phyloP scores from a whole-genome alignment of 192 early-diverging fungal genomes.

The Rhizoclosmatium sp. region DNA sequence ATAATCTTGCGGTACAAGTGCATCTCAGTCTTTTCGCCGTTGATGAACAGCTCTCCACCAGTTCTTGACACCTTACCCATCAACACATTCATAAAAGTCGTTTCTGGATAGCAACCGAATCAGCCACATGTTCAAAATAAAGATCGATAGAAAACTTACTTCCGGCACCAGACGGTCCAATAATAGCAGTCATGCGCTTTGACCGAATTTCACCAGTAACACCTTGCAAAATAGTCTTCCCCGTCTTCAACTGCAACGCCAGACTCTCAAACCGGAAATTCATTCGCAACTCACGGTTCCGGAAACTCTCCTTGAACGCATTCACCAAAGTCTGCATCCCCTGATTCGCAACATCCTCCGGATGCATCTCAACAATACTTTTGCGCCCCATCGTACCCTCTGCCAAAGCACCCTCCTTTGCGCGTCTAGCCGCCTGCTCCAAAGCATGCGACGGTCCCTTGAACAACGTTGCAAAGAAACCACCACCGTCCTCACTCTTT shows the following conservation, averaged over 20 bases:
- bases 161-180: conserved; percentile 92
- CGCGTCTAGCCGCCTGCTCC: neutral
- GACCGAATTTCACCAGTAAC: conserved; percentile 78
- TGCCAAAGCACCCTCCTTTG: conserved; percentile 7
- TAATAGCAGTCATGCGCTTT: conserved; percentile 84
- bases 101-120: conserved; percentile 35
- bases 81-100: conserved; percentile 58
- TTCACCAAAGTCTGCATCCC: conserved; percentile 32
- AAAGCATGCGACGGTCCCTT: conserved; percentile 21
- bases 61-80: conserved; percentile 48
- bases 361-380: neutral
- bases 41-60: conserved; percentile 46
- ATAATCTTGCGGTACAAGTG: conserved; percentile 52
- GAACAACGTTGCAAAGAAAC: neutral
- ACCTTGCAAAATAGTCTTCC: conserved; percentile 68
- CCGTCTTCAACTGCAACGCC: conserved; percentile 49
- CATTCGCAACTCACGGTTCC: conserved; percentile 42
- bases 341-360: conserved; percentile 34
- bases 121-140: neutral
- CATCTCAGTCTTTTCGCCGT: conserved; percentile 45
- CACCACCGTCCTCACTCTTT: neutral
- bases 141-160: conserved; percentile 28
- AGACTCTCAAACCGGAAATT: conserved; percentile 53
- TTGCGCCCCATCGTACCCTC: neutral
- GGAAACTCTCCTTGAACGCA: conserved; percentile 31